phyloP scores from a whole-genome alignment of 345 rosid species.

The Ricinus communis region DNA sequence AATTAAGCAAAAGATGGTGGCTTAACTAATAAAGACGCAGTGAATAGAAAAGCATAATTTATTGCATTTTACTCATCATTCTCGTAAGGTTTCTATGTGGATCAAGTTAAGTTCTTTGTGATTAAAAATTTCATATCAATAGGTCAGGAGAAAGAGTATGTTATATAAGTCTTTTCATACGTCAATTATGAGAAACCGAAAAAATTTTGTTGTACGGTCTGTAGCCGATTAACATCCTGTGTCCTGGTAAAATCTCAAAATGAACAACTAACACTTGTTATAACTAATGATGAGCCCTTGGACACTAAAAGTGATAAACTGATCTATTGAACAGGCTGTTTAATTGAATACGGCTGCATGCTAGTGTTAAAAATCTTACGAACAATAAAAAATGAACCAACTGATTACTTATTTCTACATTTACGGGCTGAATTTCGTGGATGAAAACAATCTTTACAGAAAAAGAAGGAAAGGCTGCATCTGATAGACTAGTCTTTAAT shows the following conservation, averaged over 20 bases:
- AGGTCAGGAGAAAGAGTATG: too few relatives aligned
- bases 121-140: too few relatives aligned
- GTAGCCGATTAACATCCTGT: neutral
- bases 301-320: neutral
- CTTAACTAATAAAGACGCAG: too few relatives aligned
- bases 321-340: neutral
- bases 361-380: too few relatives aligned
- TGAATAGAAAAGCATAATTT: neutral
- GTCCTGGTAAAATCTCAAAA: neutral
- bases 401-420: neutral
- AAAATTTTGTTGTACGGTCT: neutral
- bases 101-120: neutral
- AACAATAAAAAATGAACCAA: too few relatives aligned
- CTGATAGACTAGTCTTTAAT: too few relatives aligned
- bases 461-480: too few relatives aligned
- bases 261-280: neutral
- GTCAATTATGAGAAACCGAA: too few relatives aligned
- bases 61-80: neutral
- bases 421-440: too few relatives aligned
- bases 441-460: too few relatives aligned
- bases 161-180: too few relatives aligned
- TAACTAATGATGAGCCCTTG: neutral
- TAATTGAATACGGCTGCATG: too few relatives aligned
- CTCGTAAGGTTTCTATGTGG: neutral
- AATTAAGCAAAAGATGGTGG: neutral